Conservation (phyloP, 2,329 filamentous ascomycete species). For the Talaromyces sp. region DNA sequence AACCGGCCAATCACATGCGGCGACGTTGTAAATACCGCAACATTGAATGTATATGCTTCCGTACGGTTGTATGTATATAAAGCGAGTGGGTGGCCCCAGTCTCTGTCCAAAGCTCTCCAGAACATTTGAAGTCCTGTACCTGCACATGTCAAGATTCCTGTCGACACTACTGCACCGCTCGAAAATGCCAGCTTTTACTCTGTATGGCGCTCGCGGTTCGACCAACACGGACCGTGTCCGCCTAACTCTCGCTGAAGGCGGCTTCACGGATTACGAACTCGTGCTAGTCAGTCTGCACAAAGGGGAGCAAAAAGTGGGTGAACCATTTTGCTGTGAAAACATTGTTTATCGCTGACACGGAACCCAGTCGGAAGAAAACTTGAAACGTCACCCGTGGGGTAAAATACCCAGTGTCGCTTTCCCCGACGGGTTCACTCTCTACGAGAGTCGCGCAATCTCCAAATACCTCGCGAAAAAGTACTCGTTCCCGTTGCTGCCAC, state of each 20-base stretch:
- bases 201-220: conserved; percentile 8
- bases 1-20: conserved; percentile 2
- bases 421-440: conserved; percentile 3
- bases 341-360: too few relatives aligned
- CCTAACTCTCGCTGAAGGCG: conserved; percentile 7
- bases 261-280: conserved; percentile 6
- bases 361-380: conserved; percentile 4
- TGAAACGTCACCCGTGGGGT: conserved; percentile 8
- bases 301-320: conserved; percentile 6
- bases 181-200: conserved; percentile 11
- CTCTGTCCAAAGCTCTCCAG: not conserved
- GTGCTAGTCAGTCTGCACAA: conserved; percentile 3
- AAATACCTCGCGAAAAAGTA: conserved; percentile 9
- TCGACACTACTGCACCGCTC: not conserved
- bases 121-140: not conserved
- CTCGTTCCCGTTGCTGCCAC: not conserved
- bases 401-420: conserved; percentile 1
- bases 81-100: not conserved
- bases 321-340: not conserved
- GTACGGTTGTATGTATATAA: not conserved
- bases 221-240: conserved; percentile 7
- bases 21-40: too few relatives aligned
- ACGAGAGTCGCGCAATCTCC: conserved; percentile 11
- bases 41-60: too few relatives aligned
- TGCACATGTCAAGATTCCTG: conserved; percentile 3